Evolutionary conservation across 371 early-diverging fungal species (phyloP).

Genomic region (Actinomortierella ambigua): DNA sequence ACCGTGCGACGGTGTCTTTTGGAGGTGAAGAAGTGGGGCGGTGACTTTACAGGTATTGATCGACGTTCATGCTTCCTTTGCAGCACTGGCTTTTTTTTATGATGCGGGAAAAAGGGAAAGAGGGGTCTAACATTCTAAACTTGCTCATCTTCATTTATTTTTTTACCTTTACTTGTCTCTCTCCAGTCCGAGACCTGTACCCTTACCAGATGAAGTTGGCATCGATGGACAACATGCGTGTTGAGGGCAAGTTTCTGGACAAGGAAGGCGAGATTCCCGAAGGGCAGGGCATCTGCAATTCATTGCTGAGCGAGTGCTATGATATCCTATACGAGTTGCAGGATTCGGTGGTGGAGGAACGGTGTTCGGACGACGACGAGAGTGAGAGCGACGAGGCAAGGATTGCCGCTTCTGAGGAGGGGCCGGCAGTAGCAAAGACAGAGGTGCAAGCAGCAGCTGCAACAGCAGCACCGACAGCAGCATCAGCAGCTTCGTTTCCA

Average conservation of each 20-base stretch:
- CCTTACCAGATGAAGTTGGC: conserved; percentile 91
- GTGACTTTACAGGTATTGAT: conserved; percentile 65
- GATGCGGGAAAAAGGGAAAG: background rate
- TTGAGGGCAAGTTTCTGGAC: conserved; percentile 87
- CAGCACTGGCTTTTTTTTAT: background rate
- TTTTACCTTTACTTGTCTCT: conserved; percentile 9
- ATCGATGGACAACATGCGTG: conserved; percentile 80
- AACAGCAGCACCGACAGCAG: too few species aligned
- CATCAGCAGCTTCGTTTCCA: too few species aligned
- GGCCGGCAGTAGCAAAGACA: too few species aligned
- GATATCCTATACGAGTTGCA: conserved; percentile 83
- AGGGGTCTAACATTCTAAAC: background rate
- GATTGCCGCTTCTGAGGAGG: too few species aligned
- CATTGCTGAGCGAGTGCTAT: conserved; percentile 86
- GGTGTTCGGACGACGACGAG: conserved; percentile 2
- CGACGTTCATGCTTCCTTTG: background rate
- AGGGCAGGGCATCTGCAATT: conserved; percentile 86
- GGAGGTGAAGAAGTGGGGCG: conserved; percentile 85
- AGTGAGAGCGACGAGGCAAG: conserved; percentile 15
- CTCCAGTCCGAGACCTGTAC: conserved; percentile 76
- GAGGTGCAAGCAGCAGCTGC: too few species aligned
- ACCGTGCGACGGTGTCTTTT: conserved; percentile 83
- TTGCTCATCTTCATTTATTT: background rate
- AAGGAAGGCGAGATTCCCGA: conserved; percentile 85
- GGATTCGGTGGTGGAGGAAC: conserved; percentile 50